Evolutionary conservation across 371 early-diverging fungal genomes (phyloP).

Genomic region (Entomophthora muscae): DNA sequence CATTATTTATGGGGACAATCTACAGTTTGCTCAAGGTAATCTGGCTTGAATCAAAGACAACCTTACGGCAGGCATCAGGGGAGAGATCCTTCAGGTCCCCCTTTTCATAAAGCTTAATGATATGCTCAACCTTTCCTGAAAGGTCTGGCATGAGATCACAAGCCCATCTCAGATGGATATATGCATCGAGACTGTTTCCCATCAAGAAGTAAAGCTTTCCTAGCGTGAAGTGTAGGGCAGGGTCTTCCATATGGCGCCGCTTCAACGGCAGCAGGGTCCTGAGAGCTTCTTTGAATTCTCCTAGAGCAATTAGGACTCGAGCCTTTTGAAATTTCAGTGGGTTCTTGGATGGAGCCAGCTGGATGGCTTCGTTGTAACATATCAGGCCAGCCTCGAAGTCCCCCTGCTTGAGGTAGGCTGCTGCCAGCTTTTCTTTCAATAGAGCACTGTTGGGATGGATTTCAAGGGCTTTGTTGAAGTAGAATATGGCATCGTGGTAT

Average conservation of each 20-base stretch:
- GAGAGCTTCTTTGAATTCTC: not conserved
- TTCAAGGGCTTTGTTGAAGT: not conserved
- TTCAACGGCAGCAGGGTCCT: not conserved
- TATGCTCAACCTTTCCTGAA: not conserved
- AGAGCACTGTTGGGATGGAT: not conserved
- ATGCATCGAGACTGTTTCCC: not conserved
- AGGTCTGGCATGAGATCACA: not conserved
- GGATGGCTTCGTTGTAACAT: not conserved
- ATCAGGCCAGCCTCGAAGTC: not conserved
- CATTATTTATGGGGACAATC: no score
- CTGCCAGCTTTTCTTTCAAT: not conserved
- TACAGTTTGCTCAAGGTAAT: no score
- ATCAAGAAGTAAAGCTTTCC: not conserved
- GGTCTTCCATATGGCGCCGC: not conserved
- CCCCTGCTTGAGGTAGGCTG: not conserved
- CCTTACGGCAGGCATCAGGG: no score
- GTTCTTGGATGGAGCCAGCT: not conserved
- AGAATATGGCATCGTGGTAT: not conserved
- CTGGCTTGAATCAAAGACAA: no score
- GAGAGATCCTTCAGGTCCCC: not conserved
- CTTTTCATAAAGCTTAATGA: not conserved
- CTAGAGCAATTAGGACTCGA: not conserved
- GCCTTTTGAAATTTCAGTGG: not conserved
- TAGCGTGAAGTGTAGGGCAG: not conserved
- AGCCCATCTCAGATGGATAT: not conserved